A percentile compares a stretch with the other conserved stretches of the same genome.
Evolutionary conservation across 345 rosid genomes (phyloP).

Genomic region (Eucalyptus albens): DNA sequence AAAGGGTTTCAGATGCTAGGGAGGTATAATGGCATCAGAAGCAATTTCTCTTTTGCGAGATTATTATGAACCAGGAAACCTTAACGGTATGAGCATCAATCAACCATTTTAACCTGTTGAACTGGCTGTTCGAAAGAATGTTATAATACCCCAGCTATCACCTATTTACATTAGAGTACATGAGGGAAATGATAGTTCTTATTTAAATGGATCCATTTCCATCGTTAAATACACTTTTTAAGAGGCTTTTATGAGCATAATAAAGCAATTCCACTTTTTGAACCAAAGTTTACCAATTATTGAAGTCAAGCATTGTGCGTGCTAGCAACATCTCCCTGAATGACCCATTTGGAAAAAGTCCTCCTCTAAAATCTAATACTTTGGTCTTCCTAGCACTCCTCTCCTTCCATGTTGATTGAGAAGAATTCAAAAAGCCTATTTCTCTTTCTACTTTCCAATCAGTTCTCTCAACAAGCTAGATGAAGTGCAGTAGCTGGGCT

Average conservation of each 20-base stretch:
- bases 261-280: not conserved
- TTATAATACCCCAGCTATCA: not conserved
- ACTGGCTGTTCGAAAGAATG: not conserved
- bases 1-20: not conserved
- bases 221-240: no score
- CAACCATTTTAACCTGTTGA: not conserved
- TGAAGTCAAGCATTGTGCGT: not conserved
- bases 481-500: no score
- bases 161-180: not conserved
- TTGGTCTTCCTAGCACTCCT: no score
- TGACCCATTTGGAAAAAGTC: no score
- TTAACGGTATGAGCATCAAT: fast-evolving
- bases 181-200: not conserved
- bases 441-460: no score
- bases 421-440: no score
- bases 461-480: fast-evolving
- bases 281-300: not conserved
- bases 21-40: not conserved
- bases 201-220: no score
- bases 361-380: no score
- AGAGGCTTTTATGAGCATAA: not conserved
- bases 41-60: not conserved
- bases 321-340: not conserved
- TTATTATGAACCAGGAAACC: not conserved
- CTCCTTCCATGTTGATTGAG: no score